Conservation (phyloP, 2,329 filamentous ascomycete genomes). For the Sporothrix inflata region DNA sequence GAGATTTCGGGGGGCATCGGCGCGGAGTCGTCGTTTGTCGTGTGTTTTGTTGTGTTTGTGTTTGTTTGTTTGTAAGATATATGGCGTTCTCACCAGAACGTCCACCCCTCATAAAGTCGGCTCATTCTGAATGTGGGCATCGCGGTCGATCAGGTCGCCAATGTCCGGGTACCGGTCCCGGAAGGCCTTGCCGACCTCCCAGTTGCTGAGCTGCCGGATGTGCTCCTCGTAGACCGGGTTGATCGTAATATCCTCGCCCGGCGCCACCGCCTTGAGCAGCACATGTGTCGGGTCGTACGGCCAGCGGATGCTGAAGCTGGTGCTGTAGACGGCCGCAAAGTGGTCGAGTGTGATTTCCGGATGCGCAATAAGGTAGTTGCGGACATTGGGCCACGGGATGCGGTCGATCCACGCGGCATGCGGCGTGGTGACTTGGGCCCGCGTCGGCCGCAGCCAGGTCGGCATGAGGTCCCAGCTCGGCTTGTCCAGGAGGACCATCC, state of each 20-base stretch:
- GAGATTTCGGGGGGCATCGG: slow-evolving; percentile 6
- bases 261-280: slow-evolving; percentile 34
- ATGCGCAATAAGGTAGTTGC: slow-evolving; percentile 40
- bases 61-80: neutral
- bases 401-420: slow-evolving; percentile 42
- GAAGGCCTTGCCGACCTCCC: slow-evolving; percentile 39
- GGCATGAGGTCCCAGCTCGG: slow-evolving; percentile 41
- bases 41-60: neutral
- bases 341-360: slow-evolving; percentile 41
- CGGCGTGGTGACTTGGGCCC: slow-evolving; percentile 37
- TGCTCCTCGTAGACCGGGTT: slow-evolving; percentile 42
- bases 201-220: slow-evolving; percentile 39
- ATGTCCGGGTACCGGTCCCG: slow-evolving; percentile 38
- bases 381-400: slow-evolving; percentile 40
- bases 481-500: slow-evolving; percentile 40
- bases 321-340: slow-evolving; percentile 41
- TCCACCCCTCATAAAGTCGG: neutral
- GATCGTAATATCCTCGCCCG: slow-evolving; percentile 34
- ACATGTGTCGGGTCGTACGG: slow-evolving; percentile 39
- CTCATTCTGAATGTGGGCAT: slow-evolving; percentile 1
- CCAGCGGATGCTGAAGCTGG: slow-evolving; percentile 41
- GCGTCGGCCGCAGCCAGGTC: slow-evolving; percentile 39
- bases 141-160: slow-evolving; percentile 35
- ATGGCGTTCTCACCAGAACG: too few relatives aligned
- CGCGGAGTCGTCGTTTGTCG: neutral